Conservation (phyloP, 805 yeast genomes). For the Spathaspora arborariae region DNA sequence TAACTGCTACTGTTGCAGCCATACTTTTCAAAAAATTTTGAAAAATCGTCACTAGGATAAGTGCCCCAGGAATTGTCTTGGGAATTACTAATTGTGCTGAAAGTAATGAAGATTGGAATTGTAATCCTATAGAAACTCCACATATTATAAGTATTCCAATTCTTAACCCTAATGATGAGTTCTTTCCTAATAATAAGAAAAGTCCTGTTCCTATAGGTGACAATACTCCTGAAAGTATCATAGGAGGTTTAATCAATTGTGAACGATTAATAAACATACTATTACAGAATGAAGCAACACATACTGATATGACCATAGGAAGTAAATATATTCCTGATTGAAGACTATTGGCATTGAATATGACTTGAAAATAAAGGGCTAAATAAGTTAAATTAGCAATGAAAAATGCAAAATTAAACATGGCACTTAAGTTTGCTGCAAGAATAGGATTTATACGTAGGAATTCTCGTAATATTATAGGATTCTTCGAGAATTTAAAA, state of each 20-base stretch:
- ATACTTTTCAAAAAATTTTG: constrained; percentile 28
- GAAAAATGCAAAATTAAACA: constrained; percentile 37
- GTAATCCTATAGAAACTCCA: constrained; percentile 35
- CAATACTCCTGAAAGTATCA: constrained; percentile 25
- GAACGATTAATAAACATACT: constrained; percentile 29
- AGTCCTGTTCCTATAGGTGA: constrained; percentile 35
- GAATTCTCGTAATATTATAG: constrained; percentile 44
- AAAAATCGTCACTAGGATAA: constrained; percentile 32
- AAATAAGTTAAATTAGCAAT: constrained; percentile 32
- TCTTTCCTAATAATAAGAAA: constrained; percentile 22
- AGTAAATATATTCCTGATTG: constrained; percentile 35
- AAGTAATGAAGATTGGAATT: constrained; percentile 33
- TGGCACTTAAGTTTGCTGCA: constrained; percentile 34
- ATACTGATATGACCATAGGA: constrained; percentile 32
- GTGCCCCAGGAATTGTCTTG: constrained; percentile 29
- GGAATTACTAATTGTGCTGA: constrained; percentile 37
- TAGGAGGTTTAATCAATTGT: constrained; percentile 27
- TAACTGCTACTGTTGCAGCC: constrained; percentile 31
- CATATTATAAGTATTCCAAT: constrained; percentile 31
- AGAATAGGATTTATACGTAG: constrained; percentile 32
- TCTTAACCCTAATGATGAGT: constrained; percentile 18
- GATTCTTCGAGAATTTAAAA: constrained; percentile 39
- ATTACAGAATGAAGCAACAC: constrained; percentile 26
- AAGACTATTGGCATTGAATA: constrained; percentile 31
- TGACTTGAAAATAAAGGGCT: constrained; percentile 38